These are phyloP conservation scores for Populus hybrid DNA, from an alignment of 441 rosid genomes.

Conservation along the genomic window DNA sequence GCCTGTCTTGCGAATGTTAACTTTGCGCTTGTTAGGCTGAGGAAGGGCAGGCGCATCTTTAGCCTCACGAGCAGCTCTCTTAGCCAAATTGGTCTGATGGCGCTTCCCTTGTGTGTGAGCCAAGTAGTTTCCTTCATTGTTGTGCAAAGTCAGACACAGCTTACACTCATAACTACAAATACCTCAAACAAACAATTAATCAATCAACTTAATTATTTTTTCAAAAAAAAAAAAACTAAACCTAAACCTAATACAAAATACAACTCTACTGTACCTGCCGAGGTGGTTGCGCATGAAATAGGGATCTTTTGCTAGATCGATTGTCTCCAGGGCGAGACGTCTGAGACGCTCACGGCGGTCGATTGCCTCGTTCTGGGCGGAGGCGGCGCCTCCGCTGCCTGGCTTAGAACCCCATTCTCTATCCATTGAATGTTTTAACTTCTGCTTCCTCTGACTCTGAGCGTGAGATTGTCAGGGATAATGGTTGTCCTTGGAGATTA, in stretches of 20 bases:
- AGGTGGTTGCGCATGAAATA: conserved; percentile 98
- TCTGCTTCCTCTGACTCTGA: conserved; percentile 9
- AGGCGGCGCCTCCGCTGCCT: conserved; percentile 96
- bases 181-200: neutral
- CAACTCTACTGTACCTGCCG: conserved; percentile 52
- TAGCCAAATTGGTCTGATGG: conserved; percentile 91
- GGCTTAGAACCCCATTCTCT: conserved; percentile 99
- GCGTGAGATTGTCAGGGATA: neutral
- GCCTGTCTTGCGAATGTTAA: conserved; percentile 80
- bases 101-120: conserved; percentile 97
- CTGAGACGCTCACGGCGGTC: conserved; percentile 98
- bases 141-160: conserved; percentile 90
- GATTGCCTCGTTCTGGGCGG: conserved; percentile 87
- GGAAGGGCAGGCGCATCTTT: conserved; percentile 86
- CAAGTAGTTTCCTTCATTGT: conserved; percentile 96
- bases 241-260: neutral
- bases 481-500: too few species aligned
- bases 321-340: conserved; percentile 91
- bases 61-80: conserved; percentile 96
- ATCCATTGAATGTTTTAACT: conserved; percentile 43
- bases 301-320: conserved; percentile 94
- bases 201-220: neutral
- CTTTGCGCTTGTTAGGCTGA: conserved; percentile 88
- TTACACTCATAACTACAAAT: conserved; percentile 81
- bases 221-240: neutral